Evolutionary conservation across 345 rosid genomes (phyloP).

Genomic region (Populus simonii): DNA sequence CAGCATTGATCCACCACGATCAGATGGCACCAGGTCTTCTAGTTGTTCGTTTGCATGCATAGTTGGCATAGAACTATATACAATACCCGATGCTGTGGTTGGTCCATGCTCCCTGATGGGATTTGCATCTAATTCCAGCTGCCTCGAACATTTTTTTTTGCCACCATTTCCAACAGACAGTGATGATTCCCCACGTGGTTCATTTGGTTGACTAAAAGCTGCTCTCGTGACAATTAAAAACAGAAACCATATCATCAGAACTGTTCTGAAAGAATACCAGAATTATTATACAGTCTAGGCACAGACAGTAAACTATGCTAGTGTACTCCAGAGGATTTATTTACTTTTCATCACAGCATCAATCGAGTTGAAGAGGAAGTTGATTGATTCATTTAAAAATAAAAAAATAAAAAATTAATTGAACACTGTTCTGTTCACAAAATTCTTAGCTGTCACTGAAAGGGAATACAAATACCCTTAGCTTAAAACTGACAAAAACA

Average conservation of each 20-base stretch:
- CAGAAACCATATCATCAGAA: neutral
- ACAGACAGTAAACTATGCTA: neutral
- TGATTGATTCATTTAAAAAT: too few relatives aligned
- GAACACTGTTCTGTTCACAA: neutral
- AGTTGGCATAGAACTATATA: constrained; percentile 66
- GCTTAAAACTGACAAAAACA: neutral
- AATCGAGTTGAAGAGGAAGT: neutral
- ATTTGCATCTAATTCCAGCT: constrained; percentile 25
- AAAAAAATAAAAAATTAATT: too few relatives aligned
- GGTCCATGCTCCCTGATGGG: constrained; percentile 19
- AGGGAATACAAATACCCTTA: too few relatives aligned
- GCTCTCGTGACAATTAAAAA: neutral
- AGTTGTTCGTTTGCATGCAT: constrained; percentile 37
- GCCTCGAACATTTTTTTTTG: constrained; percentile 33
- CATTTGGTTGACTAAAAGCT: constrained; percentile 38
- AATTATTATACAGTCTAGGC: neutral
- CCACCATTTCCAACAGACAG: constrained; percentile 31
- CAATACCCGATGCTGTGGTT: constrained; percentile 34
- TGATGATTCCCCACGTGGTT: constrained; percentile 30
- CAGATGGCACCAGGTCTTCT: constrained; percentile 22
- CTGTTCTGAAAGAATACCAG: neutral
- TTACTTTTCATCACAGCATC: neutral
- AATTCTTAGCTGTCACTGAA: neutral
- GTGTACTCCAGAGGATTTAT: neutral
- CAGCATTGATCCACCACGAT: constrained; percentile 26